Evolutionary conservation across 345 rosid genomes (phyloP).

Genomic region (Arabis alpina): DNA sequence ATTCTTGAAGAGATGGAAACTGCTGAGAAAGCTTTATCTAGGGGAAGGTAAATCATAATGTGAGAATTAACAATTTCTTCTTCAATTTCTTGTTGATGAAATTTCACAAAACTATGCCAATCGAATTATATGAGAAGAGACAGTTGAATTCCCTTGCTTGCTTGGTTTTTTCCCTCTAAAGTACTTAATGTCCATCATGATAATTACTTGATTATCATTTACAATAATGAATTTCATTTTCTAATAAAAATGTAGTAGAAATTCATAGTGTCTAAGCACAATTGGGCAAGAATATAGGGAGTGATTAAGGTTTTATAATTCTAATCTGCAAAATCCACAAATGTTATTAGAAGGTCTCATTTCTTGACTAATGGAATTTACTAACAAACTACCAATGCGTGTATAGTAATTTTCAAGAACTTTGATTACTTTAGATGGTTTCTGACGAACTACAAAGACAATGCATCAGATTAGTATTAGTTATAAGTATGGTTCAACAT

Average conservation of each 20-base stretch:
- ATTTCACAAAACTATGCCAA: background rate
- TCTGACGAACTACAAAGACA: background rate
- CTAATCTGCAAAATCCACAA: background rate
- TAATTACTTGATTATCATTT: constrained; percentile 18
- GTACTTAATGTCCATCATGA: constrained; percentile 17
- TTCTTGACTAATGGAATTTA: background rate
- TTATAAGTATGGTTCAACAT: background rate
- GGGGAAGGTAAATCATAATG: constrained; percentile 59
- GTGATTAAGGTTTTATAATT: too few species aligned
- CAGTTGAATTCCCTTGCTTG: constrained; percentile 15
- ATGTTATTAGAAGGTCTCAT: background rate
- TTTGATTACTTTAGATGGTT: background rate
- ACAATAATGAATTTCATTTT: background rate
- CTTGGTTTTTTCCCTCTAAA: background rate
- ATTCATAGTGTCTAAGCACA: background rate
- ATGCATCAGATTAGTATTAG: constrained; percentile 4
- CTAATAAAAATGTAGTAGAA: background rate
- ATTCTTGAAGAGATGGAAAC: constrained; percentile 94
- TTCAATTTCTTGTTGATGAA: constrained; percentile 28
- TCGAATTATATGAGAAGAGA: constrained; percentile 32
- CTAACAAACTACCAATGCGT: too few species aligned
- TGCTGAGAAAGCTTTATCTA: constrained; percentile 79
- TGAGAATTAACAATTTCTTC: constrained; percentile 26
- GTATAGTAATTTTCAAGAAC: background rate
- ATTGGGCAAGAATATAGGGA: too few species aligned